phyloP scores from a whole-genome alignment of 148 eudicot species.

The Cornus suecica region DNA sequence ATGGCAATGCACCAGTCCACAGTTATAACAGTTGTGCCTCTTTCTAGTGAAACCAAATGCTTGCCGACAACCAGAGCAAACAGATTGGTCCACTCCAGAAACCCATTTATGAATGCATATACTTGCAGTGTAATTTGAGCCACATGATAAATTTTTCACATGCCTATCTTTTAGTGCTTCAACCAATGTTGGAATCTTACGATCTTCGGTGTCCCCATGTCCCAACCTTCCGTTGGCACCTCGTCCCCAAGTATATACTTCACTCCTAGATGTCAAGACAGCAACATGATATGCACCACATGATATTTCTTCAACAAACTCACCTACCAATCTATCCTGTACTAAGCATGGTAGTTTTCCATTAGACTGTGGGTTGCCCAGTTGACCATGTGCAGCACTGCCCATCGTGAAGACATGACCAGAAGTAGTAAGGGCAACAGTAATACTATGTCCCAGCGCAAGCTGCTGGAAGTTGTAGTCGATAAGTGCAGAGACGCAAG shows the following conservation, averaged over 20 bases:
- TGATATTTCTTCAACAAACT: slow-evolving; percentile 74
- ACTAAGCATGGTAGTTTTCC: slow-evolving; percentile 65
- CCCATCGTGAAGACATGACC: slow-evolving; percentile 88
- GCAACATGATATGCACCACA: slow-evolving; percentile 71
- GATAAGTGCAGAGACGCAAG: slow-evolving; percentile 60
- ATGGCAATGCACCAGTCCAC: slow-evolving; percentile 72
- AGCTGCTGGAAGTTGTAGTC: slow-evolving; percentile 69
- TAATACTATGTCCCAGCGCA: slow-evolving; percentile 66
- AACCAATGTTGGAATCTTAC: slow-evolving; percentile 61
- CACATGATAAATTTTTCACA: slow-evolving; percentile 65
- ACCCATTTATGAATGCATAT: slow-evolving; percentile 83
- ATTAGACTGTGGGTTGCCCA: slow-evolving; percentile 64
- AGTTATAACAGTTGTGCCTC: slow-evolving; percentile 70
- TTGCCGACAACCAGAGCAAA: slow-evolving; percentile 71
- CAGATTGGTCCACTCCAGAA: slow-evolving; percentile 73
- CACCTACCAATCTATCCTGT: slow-evolving; percentile 65
- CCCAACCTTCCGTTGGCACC: slow-evolving; percentile 80
- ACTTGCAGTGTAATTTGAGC: slow-evolving; percentile 60
- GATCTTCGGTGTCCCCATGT: slow-evolving; percentile 69
- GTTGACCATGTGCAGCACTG: slow-evolving; percentile 54
- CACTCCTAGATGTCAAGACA: slow-evolving; percentile 71
- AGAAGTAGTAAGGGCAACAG: slow-evolving; percentile 65
- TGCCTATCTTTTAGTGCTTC: slow-evolving; percentile 66
- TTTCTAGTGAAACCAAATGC: slow-evolving; percentile 76
- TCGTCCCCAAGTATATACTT: slow-evolving; percentile 75